Base-by-base conservation (phyloP, 169 alveolate species). In the Fabrea salina region DNA sequence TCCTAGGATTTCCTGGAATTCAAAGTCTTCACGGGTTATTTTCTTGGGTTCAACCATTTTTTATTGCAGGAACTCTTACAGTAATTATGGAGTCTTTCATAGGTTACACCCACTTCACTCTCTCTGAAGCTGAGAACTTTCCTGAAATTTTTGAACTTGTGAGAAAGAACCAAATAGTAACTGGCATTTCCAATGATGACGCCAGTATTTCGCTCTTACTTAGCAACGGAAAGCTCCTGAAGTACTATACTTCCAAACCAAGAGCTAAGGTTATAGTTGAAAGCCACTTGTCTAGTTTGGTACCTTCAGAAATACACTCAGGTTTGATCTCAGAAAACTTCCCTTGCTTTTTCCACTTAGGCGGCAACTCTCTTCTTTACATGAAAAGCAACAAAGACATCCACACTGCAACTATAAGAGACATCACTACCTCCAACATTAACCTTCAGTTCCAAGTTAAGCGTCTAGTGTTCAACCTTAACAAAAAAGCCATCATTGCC, bases 11-110 rank as follows among this genome's bases (percentile, higher is more conserved):
- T 25, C 67, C 27, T 27, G 19, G 32, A 70, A 70, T 44, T 25
- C n/a, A 33, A 70, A 70, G 32, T 70, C 79, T 19, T 22, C 67
- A 19, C 35, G 25, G 6, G 30, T 27, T 22, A 47, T 27, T 7
- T 47, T 70, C 32, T 37, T 43, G 11, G 59, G 50, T 70, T 43
- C 67, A 7, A 47, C 79, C 79, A 70, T 70, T 70, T 70, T n/a
- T n/a, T n/a, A n/a, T n/a, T n/a, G n/a, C n/a, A n/a, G n/a, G n/a
- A n/a, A n/a, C n/a, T n/a, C n/a, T n/a, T n/a, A n/a, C n/a, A n/a
- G n/a, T n/a, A n/a, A n/a, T n/a, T n/a, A n/a, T n/a, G n/a, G n/a
- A n/a, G n/a, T n/a, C n/a, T n/a, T n/a, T n/a, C n/a, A n/a, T n/a
- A n/a, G n/a, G n/a, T n/a, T 44, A 44, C 53, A 44, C 53, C 19